Conservation (phyloP, 306 rosid species). For the Rosa lucieae region DNA sequence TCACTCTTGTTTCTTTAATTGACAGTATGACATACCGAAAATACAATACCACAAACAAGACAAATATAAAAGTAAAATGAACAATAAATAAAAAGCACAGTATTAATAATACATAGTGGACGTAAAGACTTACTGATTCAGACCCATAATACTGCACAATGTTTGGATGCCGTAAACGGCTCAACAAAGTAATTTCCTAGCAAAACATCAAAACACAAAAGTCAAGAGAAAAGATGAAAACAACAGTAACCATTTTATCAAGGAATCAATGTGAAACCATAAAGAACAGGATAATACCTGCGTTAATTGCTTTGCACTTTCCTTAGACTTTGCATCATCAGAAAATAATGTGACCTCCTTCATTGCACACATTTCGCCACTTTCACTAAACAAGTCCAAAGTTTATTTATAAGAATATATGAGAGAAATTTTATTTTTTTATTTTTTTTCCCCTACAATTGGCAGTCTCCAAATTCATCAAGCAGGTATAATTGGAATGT, state of each 20-base stretch:
- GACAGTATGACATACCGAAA: constrained; percentile 10
- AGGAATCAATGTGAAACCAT: not conserved
- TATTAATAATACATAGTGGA: not conserved
- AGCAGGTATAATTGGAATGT: not conserved
- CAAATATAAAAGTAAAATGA: not conserved
- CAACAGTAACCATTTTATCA: constrained; percentile 6
- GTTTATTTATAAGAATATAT: constrained; percentile 3
- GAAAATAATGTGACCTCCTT: constrained; percentile 98
- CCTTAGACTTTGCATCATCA: constrained; percentile 94
- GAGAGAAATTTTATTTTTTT: not conserved
- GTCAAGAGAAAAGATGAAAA: constrained; percentile 33
- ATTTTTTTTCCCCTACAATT: not conserved
- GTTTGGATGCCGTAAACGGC: constrained; percentile 95
- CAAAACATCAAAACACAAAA: constrained; percentile 26
- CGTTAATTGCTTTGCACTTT: constrained; percentile 91
- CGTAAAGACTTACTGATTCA: constrained; percentile 63
- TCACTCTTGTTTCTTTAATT: not conserved
- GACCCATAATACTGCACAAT: constrained; percentile 96
- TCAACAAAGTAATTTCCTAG: constrained; percentile 88
- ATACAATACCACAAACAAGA: constrained; percentile 18
- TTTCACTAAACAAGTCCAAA: constrained; percentile 53
- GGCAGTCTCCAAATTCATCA: not conserved
- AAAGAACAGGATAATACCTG: constrained; percentile 53
- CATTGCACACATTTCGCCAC: constrained; percentile 99
- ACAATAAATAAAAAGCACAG: not conserved